Evolutionary conservation across 2,329 filamentous ascomycete genomes (phyloP).

Genomic region (Aspergillus viridinutans): DNA sequence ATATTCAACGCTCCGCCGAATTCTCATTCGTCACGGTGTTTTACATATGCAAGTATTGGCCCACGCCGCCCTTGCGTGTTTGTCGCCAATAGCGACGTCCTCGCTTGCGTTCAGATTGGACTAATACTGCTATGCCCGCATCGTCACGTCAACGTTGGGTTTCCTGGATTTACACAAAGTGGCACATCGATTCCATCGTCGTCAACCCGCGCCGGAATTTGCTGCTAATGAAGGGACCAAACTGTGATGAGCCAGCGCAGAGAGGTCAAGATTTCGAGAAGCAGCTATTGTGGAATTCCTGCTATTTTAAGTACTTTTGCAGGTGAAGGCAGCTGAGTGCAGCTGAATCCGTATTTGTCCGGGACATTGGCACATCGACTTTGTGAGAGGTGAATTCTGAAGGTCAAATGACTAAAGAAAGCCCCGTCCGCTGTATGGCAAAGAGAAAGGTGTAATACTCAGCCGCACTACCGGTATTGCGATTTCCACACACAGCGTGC

Average conservation of each 20-base stretch:
- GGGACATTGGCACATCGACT: constrained; percentile 4
- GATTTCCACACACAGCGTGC: constrained; percentile 3
- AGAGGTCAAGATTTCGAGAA: constrained; percentile 1
- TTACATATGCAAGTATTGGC: constrained; percentile 9
- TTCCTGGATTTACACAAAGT: not conserved
- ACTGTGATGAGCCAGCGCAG: not conserved
- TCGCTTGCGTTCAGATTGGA: not conserved
- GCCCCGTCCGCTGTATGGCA: constrained; percentile 1
- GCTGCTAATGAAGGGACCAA: not conserved
- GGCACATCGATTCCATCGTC: not conserved
- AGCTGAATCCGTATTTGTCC: constrained; percentile 15
- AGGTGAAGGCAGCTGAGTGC: constrained; percentile 19
- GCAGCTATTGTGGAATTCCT: constrained; percentile 9
- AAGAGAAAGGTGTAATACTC: constrained; percentile 14
- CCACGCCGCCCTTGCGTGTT: constrained; percentile 17
- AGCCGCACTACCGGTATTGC: constrained; percentile 9
- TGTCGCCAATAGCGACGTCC: constrained; percentile 3
- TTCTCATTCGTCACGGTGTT: constrained; percentile 4
- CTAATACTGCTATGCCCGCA: not conserved
- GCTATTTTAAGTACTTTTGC: constrained; percentile 14
- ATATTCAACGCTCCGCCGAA: not conserved
- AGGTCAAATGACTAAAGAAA: not conserved
- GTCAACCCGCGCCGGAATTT: not conserved
- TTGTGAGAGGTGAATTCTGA: constrained; percentile 2
- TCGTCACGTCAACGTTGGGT: not conserved